Conservation (phyloP, 2,329 filamentous ascomycete species). For the Malbranchea cinnamomea region DNA sequence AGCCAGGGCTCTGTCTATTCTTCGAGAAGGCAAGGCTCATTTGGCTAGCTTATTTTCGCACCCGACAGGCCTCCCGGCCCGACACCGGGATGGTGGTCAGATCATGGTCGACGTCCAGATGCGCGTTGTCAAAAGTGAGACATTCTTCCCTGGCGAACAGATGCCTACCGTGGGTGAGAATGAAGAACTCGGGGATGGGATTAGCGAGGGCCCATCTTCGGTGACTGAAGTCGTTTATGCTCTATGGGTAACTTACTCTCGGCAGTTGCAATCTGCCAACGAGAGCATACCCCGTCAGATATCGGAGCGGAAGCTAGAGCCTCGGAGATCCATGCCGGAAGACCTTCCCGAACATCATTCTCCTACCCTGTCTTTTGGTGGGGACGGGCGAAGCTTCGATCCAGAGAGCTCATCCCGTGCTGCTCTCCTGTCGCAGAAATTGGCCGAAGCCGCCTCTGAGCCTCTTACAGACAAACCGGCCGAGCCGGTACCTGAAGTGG, state of each 20-base stretch:
- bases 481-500: constrained; percentile 20
- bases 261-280: constrained; percentile 69
- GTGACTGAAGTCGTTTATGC: constrained; percentile 76
- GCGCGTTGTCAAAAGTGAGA: constrained; percentile 85
- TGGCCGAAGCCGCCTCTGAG: constrained; percentile 35
- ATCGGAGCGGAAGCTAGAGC: too few relatives aligned
- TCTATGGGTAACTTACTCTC: constrained; percentile 92
- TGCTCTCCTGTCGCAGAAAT: constrained; percentile 36
- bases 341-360: constrained; percentile 57
- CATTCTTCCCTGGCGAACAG: constrained; percentile 39
- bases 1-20: constrained; percentile 66
- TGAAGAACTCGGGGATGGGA: constrained; percentile 38
- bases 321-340: too few relatives aligned
- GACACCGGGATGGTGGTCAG: constrained; percentile 78
- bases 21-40: constrained; percentile 70
- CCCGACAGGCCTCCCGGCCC: constrained; percentile 70
- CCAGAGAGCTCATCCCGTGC: constrained; percentile 25
- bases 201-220: constrained; percentile 29
- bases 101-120: constrained; percentile 94
- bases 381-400: too few relatives aligned
- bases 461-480: constrained; percentile 28
- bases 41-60: constrained; percentile 64
- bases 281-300: too few relatives aligned
- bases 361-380: constrained; percentile 21
- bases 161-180: constrained; percentile 39